Conservation (phyloP, 2,329 filamentous ascomycete genomes). For the Tolypocladium sp. region DNA sequence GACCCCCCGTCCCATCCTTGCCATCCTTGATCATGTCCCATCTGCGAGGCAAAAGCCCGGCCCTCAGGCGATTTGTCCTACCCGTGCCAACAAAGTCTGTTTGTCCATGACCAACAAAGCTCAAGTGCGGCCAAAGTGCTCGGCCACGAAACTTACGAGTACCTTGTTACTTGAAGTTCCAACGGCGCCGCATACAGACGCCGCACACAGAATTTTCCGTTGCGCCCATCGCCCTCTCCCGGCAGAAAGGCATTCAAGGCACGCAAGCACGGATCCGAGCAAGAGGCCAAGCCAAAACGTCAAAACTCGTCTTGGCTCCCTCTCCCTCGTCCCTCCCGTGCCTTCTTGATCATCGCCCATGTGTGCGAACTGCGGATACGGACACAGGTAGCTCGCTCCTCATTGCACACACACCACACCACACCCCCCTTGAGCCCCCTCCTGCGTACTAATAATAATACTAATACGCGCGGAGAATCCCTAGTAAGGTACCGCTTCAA, state of each 20-base stretch:
- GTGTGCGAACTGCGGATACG: background rate
- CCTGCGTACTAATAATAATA: slow-evolving; percentile 5
- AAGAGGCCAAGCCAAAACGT: background rate
- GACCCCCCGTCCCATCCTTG: background rate
- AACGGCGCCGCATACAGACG: background rate
- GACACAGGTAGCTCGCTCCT: too few species aligned
- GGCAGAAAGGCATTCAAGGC: background rate
- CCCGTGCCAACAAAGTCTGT: too few species aligned
- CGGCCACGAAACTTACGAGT: too few species aligned
- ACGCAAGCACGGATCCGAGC: background rate
- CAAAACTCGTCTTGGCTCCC: background rate
- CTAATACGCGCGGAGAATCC: slow-evolving; percentile 6
- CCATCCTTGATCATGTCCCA: background rate
- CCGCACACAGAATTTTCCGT: background rate
- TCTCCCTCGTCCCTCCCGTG: background rate
- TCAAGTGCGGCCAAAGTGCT: too few species aligned
- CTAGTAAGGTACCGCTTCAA: background rate
- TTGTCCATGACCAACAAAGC: too few species aligned
- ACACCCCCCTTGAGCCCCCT: background rate
- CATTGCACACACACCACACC: slow-evolving; percentile 1
- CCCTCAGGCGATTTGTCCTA: background rate
- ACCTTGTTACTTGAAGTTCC: background rate
- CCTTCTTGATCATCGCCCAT: background rate
- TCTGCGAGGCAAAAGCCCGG: background rate
- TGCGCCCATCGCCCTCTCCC: background rate